Evolutionary conservation across 1,284 basidiomycete genomes (phyloP), one percentile per base, ranked within the genome.

Genomic region (Pseudozyma flocculosa): DNA sequence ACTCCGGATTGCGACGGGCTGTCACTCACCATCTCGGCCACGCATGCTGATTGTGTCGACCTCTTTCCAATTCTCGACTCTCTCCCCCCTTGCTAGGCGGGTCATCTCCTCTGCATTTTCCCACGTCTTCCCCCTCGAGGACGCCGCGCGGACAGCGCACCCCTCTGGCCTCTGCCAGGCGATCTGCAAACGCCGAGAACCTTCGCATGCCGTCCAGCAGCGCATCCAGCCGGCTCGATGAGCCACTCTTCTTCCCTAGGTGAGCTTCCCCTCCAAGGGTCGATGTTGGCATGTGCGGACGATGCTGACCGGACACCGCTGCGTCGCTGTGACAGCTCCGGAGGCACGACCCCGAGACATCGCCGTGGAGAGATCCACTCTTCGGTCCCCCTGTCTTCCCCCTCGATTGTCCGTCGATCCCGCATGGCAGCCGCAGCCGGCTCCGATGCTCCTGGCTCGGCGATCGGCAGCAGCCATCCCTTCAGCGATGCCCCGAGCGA

Each of bases 381-480:
- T 14, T 67, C 66, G 15, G 59, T 61, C 21, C 59, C 55, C 26
- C 52, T 59, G 21, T 61, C 61, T 17, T 76, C 74, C 11, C 74
- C 74, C 29, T 62, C 57, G 14, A 36, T 59, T 32, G 30, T 53
- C n/a, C 52, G 65, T 10, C 48, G 44, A 32, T 56, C 32, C 15
- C 57, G 43, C 32, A 43, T 49, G 46, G 40, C 24, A 37, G 43
- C 23, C 37, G 40, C 32, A 40, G 30, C 19, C 59, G 48, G 37
- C 45, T 32, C 47, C 39, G 29, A 34, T 56, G 23, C 54, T 50
- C 7, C 85, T 88, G 72, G 95, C 92, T 79, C 94, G 93, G 91
- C 84, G 90, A 56, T 88, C 88, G 54, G 48, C 45, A 54, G 46
- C 41, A 53, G 82, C 94, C 52, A 95, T 94, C 78, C 92, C 92